phyloP scores from a whole-genome alignment of 495 filamentous ascomycete species.

The Lasiosphaeria ovina region DNA sequence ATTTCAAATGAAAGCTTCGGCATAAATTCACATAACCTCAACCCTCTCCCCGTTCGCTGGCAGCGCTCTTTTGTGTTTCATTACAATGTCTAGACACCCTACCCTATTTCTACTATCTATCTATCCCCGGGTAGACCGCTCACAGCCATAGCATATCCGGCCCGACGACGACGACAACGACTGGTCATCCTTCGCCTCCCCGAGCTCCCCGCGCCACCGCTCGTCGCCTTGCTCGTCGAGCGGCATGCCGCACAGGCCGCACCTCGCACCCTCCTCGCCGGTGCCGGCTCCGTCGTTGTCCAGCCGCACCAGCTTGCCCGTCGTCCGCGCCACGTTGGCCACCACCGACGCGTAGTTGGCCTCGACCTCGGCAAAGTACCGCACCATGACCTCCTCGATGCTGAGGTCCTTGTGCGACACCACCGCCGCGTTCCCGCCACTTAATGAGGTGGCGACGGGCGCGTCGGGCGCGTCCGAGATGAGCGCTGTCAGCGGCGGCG shows the following conservation, averaged over 20 bases:
- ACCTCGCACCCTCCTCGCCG: slow-evolving; percentile 18
- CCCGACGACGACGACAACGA: slow-evolving; percentile 5
- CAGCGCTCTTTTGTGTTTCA: background rate
- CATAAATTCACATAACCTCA: too few species aligned
- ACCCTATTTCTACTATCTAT: background rate
- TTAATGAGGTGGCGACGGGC: background rate
- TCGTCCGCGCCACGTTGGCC: slow-evolving; percentile 87
- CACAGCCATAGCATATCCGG: slow-evolving; percentile 53
- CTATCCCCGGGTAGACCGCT: slow-evolving; percentile 46
- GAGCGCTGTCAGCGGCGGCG: slow-evolving; percentile 28
- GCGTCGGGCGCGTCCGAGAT: background rate
- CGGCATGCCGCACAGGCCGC: slow-evolving; percentile 52
- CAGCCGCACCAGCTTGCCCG: slow-evolving; percentile 63
- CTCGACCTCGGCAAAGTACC: slow-evolving; percentile 87
- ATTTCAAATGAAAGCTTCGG: too few species aligned
- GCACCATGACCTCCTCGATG: slow-evolving; percentile 84
- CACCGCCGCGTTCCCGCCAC: slow-evolving; percentile 31
- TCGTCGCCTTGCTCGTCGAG: slow-evolving; percentile 47
- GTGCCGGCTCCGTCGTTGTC: background rate
- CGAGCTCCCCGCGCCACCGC: slow-evolving; percentile 52
- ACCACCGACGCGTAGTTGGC: slow-evolving; percentile 87
- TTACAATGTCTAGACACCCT: background rate
- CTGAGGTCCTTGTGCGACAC: slow-evolving; percentile 71
- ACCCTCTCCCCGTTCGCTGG: background rate
- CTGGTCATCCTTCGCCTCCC: slow-evolving; percentile 16